Conservation (phyloP, 306 rosid genomes). For the Amphicarpaea edgeworthii region DNA sequence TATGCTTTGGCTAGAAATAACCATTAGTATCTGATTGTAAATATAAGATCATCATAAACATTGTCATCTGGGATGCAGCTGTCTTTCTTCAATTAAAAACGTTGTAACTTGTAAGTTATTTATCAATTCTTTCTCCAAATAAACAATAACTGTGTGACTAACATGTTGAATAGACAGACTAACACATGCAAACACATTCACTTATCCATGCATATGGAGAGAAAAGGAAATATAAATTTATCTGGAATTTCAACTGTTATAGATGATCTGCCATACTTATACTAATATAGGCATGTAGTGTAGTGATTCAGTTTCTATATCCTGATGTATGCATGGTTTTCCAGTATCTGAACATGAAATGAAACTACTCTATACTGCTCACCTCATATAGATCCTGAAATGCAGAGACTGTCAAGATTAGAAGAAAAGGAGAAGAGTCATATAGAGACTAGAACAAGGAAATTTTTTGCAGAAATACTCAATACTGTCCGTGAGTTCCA, state of each 20-base stretch:
- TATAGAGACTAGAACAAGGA: constrained; percentile 87
- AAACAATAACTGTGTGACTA: constrained; percentile 18
- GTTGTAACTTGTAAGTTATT: constrained; percentile 5
- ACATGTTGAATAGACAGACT: constrained; percentile 3
- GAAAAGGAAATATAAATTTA: constrained; percentile 22
- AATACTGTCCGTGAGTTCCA: constrained; percentile 97
- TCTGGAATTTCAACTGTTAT: constrained; percentile 23
- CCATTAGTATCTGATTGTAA: constrained; percentile 38
- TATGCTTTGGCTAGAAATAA: constrained; percentile 14
- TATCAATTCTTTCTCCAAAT: constrained; percentile 27
- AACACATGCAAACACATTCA: constrained; percentile 7
- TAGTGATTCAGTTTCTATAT: constrained; percentile 25
- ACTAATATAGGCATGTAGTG: neutral
- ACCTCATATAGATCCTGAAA: constrained; percentile 45
- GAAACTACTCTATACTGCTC: constrained; percentile 40
- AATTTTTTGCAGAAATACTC: constrained; percentile 85
- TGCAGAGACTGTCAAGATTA: constrained; percentile 93
- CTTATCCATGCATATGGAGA: neutral
- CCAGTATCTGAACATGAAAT: constrained; percentile 35
- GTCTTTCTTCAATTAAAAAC: constrained; percentile 31
- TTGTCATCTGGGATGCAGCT: neutral
- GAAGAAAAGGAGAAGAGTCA: constrained; percentile 91
- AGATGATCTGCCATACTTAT: constrained; percentile 9
- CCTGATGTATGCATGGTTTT: constrained; percentile 32
- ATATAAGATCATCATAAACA: constrained; percentile 19